A percentile compares a stretch with the other conserved stretches of the same genome.
phyloP scores from a whole-genome alignment of 2,329 filamentous ascomycete genomes.

The Teratosphaeria pseudoeucalypti region DNA sequence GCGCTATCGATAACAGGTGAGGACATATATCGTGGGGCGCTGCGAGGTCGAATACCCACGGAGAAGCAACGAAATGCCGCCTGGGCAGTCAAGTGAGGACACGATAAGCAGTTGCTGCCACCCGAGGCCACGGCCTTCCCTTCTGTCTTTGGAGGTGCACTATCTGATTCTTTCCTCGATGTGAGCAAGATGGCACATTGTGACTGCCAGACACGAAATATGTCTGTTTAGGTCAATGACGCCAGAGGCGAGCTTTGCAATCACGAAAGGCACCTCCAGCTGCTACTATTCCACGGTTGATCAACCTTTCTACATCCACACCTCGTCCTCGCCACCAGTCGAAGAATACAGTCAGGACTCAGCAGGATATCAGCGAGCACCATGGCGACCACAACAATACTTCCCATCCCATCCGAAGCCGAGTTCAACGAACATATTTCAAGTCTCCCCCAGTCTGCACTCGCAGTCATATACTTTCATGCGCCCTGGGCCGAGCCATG shows the following conservation, averaged over 20 bases:
- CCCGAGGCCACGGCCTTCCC: too few species aligned
- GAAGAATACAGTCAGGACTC: too few species aligned
- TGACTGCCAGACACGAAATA: background rate
- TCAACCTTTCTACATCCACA: background rate
- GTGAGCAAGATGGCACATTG: background rate
- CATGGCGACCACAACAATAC: constrained; percentile 42
- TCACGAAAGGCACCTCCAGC: background rate
- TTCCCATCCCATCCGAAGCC: constrained; percentile 62
- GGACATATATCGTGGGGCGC: background rate
- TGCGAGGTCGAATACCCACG: background rate
- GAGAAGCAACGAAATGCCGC: background rate
- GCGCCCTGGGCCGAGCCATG: constrained; percentile 95
- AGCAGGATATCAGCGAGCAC: background rate
- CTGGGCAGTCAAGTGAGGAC: background rate
- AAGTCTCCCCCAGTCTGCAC: constrained; percentile 55
- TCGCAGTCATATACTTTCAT: constrained; percentile 87
- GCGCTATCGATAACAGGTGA: background rate
- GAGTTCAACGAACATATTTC: constrained; percentile 62
- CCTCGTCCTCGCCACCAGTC: too few species aligned
- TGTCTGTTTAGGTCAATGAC: background rate
- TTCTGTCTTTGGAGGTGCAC: background rate
- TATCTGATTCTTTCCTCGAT: background rate
- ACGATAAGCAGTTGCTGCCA: background rate
- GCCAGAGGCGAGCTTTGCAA: background rate
- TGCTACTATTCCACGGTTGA: background rate